A percentile compares a stretch with the other conserved stretches of the same genome.
These are phyloP conservation scores for Clarireedia paspali DNA, from an alignment of 2,329 filamentous ascomycete genomes.

Conservation along the genomic window DNA sequence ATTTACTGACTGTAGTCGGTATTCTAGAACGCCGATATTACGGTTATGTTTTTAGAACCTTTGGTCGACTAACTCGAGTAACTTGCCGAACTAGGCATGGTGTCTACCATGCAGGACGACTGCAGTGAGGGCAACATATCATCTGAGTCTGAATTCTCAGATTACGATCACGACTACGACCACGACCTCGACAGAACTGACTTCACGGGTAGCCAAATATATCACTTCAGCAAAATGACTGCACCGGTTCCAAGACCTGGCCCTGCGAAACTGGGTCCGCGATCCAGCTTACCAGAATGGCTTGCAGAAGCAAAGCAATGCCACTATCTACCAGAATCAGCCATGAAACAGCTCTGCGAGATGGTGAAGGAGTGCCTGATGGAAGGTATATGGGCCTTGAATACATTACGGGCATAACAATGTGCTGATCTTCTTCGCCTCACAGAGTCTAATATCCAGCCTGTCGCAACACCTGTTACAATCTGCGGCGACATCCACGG, in stretches of 20 bases:
- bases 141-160: background rate
- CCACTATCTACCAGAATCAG: constrained; percentile 88
- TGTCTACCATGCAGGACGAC: background rate
- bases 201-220: background rate
- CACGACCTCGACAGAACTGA: background rate
- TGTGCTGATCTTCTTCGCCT: constrained; percentile 15
- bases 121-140: background rate
- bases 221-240: constrained; percentile 8
- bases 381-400: constrained; percentile 62
- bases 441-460: constrained; percentile 96
- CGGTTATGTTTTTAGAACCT: background rate
- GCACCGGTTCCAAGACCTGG: constrained; percentile 64
- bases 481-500: constrained; percentile 98
- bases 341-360: constrained; percentile 98
- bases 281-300: constrained; percentile 91
- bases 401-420: background rate
- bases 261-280: constrained; percentile 74
- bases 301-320: constrained; percentile 93
- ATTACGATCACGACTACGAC: background rate
- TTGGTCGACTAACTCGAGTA: background rate
- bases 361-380: constrained; percentile 98
- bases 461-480: constrained; percentile 92
- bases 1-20: no score
- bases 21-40: no score
- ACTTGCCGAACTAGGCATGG: background rate